Percentiles rank a stretch among this genome's conserved stretches.
phyloP scores from a whole-genome alignment of 2,329 filamentous ascomycete genomes.

The Fusarium sp. region DNA sequence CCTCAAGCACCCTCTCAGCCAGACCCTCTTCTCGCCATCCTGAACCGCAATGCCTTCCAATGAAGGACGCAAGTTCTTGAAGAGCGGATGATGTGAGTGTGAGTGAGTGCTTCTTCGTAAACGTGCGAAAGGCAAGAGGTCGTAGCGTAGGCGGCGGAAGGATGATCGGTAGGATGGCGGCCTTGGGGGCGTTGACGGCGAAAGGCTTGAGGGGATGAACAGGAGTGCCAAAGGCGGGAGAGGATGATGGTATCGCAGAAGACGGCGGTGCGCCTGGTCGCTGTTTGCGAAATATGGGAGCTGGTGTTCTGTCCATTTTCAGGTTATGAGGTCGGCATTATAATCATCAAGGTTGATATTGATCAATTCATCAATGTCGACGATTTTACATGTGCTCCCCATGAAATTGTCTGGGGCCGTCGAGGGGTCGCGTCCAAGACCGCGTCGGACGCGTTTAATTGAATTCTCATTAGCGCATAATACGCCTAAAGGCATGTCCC shows the following conservation, averaged over 20 bases:
- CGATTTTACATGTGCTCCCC: slow-evolving; percentile 13
- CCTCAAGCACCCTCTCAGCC: slow-evolving; percentile 90
- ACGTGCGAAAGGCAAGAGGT: slow-evolving; percentile 90
- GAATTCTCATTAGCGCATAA: slow-evolving; percentile 46
- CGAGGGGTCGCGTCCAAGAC: slow-evolving; percentile 23
- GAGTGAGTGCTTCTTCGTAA: slow-evolving; percentile 96
- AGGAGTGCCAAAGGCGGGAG: slow-evolving; percentile 88
- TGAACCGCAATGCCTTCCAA: slow-evolving; percentile 91
- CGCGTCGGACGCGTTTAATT: slow-evolving; percentile 54
- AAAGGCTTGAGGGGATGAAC: slow-evolving; percentile 77
- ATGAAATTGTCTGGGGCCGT: slow-evolving; percentile 13
- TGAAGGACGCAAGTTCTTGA: slow-evolving; percentile 83
- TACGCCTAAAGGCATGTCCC: slow-evolving; percentile 32
- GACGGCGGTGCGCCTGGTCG: slow-evolving; percentile 49
- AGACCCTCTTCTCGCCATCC: slow-evolving; percentile 96
- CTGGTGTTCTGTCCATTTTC: slow-evolving; percentile 52
- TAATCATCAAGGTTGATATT: slow-evolving; percentile 2
- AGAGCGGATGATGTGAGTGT: slow-evolving; percentile 89
- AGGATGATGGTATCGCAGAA: slow-evolving; percentile 82
- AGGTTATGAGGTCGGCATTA: slow-evolving; percentile 31
- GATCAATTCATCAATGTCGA: slow-evolving; percentile 8
- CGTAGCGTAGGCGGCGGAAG: slow-evolving; percentile 86
- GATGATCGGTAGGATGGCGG: slow-evolving; percentile 83
- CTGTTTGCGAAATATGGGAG: slow-evolving; percentile 50
- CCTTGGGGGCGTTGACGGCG: slow-evolving; percentile 59